Evolutionary conservation across 768 basidiomycete genomes (phyloP).

Genomic region (Auriculariales sp.): DNA sequence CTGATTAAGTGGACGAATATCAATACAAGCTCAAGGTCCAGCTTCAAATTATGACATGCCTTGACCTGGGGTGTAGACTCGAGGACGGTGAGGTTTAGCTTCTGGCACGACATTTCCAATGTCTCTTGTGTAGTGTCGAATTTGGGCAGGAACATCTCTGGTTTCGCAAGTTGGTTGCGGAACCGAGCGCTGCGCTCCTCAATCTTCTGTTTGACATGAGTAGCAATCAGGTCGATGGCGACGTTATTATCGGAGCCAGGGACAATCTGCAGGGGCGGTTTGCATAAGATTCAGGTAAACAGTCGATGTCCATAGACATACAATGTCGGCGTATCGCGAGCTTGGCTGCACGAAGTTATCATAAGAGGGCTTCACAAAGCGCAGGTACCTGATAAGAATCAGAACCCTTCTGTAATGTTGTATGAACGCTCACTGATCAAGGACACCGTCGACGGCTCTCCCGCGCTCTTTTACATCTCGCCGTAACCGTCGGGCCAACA

Average conservation of each 20-base stretch:
- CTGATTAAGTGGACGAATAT: conserved; percentile 21
- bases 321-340: conserved; percentile 79
- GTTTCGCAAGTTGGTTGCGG: conserved; percentile 49
- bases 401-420: no score
- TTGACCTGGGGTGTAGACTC: conserved; percentile 68
- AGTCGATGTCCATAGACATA: conserved; percentile 15
- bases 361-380: conserved; percentile 88
- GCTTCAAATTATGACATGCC: conserved; percentile 26
- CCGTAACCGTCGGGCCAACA: conserved; percentile 86
- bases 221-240: conserved; percentile 85
- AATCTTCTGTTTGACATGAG: conserved; percentile 76
- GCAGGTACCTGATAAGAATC: conserved; percentile 52
- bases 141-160: conserved; percentile 8
- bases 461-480: conserved; percentile 84
- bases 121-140: conserved; percentile 20
- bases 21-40: neutral
- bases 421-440: conserved; percentile 54
- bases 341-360: conserved; percentile 90
- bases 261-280: conserved; percentile 55
- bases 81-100: conserved; percentile 43
- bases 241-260: conserved; percentile 81
- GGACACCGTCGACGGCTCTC: conserved; percentile 68
- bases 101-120: conserved; percentile 27
- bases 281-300: neutral
- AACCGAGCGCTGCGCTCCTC: conserved; percentile 64